phyloP scores from a whole-genome alignment of 495 filamentous ascomycete genomes.

The Aspergillus egyptiacus region DNA sequence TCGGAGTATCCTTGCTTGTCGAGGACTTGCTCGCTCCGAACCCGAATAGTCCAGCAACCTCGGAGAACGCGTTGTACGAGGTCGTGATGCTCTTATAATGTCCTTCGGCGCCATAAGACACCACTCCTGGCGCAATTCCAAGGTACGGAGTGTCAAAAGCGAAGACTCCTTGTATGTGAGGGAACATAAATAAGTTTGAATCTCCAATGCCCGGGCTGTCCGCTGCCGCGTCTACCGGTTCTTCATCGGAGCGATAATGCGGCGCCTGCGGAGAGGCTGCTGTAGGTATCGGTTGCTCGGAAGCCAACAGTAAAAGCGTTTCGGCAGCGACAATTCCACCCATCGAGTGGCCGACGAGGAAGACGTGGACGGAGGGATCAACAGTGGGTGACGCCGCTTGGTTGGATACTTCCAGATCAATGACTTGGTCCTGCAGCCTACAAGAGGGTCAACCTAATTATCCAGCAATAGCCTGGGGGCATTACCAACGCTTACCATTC shows the following conservation, averaged over 20 bases:
- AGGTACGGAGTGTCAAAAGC: slow-evolving; percentile 95
- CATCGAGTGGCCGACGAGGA: slow-evolving; percentile 92
- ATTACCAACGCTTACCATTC: slow-evolving; percentile 61
- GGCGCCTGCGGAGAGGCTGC: slow-evolving; percentile 17
- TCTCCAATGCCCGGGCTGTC: slow-evolving; percentile 23
- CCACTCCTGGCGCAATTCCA: slow-evolving; percentile 80
- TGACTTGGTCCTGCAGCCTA: slow-evolving; percentile 87
- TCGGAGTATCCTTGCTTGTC: slow-evolving; percentile 13
- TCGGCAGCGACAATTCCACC: slow-evolving; percentile 95
- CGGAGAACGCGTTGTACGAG: slow-evolving; percentile 62
- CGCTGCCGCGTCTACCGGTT: slow-evolving; percentile 20
- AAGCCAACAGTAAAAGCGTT: slow-evolving; percentile 61
- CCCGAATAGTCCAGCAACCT: slow-evolving; percentile 56
- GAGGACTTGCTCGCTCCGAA: slow-evolving; percentile 38
- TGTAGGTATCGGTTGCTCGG: slow-evolving; percentile 58
- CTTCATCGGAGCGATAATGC: slow-evolving; percentile 8
- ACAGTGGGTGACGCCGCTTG: slow-evolving; percentile 80
- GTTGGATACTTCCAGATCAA: slow-evolving; percentile 84
- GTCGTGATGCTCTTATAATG: slow-evolving; percentile 70
- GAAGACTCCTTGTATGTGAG: slow-evolving; percentile 74
- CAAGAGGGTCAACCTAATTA: no score
- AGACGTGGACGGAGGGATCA: slow-evolving; percentile 77
- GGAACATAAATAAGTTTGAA: slow-evolving; percentile 50
- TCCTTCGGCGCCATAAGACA: slow-evolving; percentile 81
- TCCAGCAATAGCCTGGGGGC: no score